Evolutionary conservation across 2,329 filamentous ascomycete species (phyloP), one percentile per base, ranked within the genome.

Genomic region (Microcyclospora tardicrescens): DNA sequence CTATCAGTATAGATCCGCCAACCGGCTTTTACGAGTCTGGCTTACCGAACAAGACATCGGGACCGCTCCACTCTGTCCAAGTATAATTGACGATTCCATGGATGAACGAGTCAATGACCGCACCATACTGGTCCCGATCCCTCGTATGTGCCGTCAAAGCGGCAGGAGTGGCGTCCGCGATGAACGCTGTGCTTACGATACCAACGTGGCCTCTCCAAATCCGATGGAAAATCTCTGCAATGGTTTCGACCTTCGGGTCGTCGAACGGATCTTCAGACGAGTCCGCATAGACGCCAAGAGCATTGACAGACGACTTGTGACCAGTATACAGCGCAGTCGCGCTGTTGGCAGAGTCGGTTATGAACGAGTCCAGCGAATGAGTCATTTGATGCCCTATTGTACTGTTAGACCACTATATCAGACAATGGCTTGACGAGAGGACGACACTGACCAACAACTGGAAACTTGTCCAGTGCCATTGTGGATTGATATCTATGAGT

Each of bases 341-440:
- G 5, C 80, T 85, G 64, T 91, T 91, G 61, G 84, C 84, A 43
- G 79, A 84, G 60, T 91, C 84, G 29, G 84, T 91, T 56, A 91
- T 89, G 68, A 83, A 89, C 36, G 70, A 77, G 63, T 89, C 83
- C 55, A 91, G 75, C 1, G 82, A 87, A 62, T 89, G 83, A 10
- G 84, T 87, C 72, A 91, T 89, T 63, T 89, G 84, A 59, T 93
- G 84, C 14, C 84, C 84, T 35, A 10, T 10, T 15, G 4, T 32
- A 10, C 14, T n/a, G 30, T 32, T 32, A 13, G 14, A 10, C 10
- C 30, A 6, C n/a, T 5, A 24, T 5, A 8, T 24, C 4, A 10
- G 89, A 57, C 30, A 6, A 40, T n/a, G n/a, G n/a, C n/a, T n/a
- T n/a, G 34, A 16, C 15, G 11, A 4, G 2, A 12, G 16, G 10